A percentile compares a stretch with the other conserved stretches of the same genome.
Conservation (phyloP, 2,329 filamentous ascomycete species). For the Phaeosphaeriaceae sp. region DNA sequence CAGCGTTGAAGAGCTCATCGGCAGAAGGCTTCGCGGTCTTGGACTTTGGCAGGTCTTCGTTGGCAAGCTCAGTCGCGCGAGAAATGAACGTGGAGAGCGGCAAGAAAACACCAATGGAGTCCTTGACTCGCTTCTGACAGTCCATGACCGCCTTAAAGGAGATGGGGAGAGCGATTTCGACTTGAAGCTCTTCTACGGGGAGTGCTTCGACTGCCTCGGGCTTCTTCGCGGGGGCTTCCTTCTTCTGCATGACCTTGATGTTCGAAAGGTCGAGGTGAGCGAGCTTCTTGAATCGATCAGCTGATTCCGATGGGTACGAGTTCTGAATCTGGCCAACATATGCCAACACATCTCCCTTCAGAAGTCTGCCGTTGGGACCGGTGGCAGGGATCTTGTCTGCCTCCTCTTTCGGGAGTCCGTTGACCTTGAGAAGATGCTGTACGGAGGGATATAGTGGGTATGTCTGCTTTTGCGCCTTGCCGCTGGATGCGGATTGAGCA, state of each 20-base stretch:
- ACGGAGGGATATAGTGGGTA: constrained; percentile 86
- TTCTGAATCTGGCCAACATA: constrained; percentile 81
- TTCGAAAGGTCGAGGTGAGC: constrained; percentile 91
- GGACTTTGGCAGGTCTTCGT: constrained; percentile 79
- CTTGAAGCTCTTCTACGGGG: constrained; percentile 56
- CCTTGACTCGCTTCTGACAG: constrained; percentile 80
- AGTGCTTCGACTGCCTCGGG: constrained; percentile 46
- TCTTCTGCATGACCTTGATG: constrained; percentile 76
- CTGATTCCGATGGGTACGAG: constrained; percentile 74
- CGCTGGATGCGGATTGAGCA: constrained; percentile 40
- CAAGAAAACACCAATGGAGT: constrained; percentile 78
- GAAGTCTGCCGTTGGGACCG: constrained; percentile 84
- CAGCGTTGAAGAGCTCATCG: constrained; percentile 87
- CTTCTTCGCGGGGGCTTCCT: constrained; percentile 56
- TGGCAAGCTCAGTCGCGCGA: constrained; percentile 85
- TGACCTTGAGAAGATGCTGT: constrained; percentile 78
- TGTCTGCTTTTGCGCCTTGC: constrained; percentile 68
- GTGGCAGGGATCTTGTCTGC: constrained; percentile 84
- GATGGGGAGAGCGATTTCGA: constrained; percentile 75
- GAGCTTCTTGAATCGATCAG: constrained; percentile 75
- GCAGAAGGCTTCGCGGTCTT: constrained; percentile 71
- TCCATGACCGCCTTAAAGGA: constrained; percentile 81
- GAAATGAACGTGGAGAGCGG: constrained; percentile 87
- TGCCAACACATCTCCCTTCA: constrained; percentile 95
- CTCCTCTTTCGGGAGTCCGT: constrained; percentile 78